These are phyloP conservation scores for Penicillium steckii DNA, from an alignment of 495 filamentous ascomycete species.

Conservation along the genomic window DNA sequence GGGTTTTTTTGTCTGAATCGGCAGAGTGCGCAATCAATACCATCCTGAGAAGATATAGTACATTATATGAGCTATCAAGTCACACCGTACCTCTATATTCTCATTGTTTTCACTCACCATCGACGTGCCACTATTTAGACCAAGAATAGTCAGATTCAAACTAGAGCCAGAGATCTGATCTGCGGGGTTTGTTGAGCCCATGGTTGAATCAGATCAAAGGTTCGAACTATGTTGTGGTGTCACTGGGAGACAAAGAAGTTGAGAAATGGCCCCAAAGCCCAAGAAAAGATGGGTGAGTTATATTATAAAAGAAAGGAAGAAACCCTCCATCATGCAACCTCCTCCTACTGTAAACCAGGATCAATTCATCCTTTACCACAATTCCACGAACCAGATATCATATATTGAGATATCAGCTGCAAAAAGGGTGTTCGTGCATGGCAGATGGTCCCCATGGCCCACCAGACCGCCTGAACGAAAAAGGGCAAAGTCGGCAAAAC, in stretches of 20 bases:
- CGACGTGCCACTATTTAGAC: constrained; percentile 47
- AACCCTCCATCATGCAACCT: background rate
- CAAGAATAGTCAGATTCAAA: constrained; percentile 47
- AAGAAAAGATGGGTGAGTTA: background rate
- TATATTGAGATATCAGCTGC: background rate
- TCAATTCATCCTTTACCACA: background rate
- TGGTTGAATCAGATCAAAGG: background rate
- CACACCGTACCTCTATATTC: background rate
- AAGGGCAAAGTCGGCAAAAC: constrained; percentile 16
- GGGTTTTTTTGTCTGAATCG: constrained; percentile 50
- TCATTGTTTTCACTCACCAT: constrained; percentile 26
- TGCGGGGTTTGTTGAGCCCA: constrained; percentile 11
- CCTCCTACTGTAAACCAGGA: too few species aligned
- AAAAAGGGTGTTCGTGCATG: background rate
- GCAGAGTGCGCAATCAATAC: constrained; percentile 52
- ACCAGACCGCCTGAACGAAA: constrained; percentile 9
- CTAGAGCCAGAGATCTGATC: background rate
- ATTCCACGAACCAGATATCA: background rate
- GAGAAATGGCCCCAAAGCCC: background rate
- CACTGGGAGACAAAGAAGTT: constrained; percentile 1
- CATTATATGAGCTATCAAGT: background rate
- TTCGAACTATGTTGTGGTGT: background rate
- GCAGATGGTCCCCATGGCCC: background rate
- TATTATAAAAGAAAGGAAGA: background rate
- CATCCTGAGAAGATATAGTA: constrained; percentile 31